Conservation (phyloP, 169 alveolate species). For the Cryptosporidium canis region DNA sequence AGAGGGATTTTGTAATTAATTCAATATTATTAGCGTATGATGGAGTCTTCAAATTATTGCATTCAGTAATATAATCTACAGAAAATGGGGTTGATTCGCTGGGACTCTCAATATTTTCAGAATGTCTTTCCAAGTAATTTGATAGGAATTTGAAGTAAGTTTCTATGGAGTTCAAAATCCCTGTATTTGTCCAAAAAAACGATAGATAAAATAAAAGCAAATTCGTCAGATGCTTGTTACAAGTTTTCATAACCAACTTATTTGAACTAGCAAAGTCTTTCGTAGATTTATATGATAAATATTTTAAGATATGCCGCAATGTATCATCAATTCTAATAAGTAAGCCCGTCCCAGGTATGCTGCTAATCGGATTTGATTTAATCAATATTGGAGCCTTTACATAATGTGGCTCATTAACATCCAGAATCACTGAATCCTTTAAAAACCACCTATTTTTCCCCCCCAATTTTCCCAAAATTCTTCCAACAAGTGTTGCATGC, state of each 20-base stretch:
- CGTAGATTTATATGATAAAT: background rate
- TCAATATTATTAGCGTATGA: conserved; percentile 16
- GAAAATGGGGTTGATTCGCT: conserved; percentile 21
- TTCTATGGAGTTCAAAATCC: background rate
- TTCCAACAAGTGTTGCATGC: conserved; percentile 72
- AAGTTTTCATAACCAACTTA: background rate
- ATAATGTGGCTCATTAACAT: background rate
- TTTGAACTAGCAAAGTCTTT: background rate
- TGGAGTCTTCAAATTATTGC: background rate
- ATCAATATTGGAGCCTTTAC: conserved; percentile 10
- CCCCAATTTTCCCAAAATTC: conserved; percentile 77
- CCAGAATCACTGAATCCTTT: conserved; percentile 63
- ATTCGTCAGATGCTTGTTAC: conserved; percentile 4
- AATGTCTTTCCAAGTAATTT: background rate
- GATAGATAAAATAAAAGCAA: conserved; percentile 28
- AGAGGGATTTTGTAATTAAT: conserved; percentile 8
- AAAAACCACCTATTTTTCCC: conserved; percentile 79
- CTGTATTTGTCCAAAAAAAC: conserved; percentile 40
- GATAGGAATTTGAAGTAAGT: conserved; percentile 9
- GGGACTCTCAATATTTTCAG: conserved; percentile 50
- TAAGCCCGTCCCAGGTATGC: background rate
- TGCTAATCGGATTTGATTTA: background rate
- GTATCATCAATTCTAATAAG: conserved; percentile 36
- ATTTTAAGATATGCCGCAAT: conserved; percentile 22
- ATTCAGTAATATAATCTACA: conserved; percentile 16